These are phyloP conservation scores for Taphrina flavorubra DNA, from an alignment of 1,139 yeast genomes.

Conservation along the genomic window DNA sequence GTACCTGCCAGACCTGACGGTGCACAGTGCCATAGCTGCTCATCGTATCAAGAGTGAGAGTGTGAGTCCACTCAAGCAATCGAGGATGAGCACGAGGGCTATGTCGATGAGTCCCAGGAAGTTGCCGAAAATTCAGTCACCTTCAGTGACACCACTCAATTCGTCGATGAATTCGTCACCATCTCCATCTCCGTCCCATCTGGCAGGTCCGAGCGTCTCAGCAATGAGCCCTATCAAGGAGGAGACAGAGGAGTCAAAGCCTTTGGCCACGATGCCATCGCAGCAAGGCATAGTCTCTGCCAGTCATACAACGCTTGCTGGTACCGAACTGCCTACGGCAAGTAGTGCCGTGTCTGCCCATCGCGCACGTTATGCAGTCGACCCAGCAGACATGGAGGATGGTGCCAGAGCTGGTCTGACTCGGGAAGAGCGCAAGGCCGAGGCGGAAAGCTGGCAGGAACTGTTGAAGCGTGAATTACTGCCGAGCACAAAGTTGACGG, in stretches of 20 bases:
- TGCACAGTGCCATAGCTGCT: not conserved
- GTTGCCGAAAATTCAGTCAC: not conserved
- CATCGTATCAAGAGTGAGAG: constrained; percentile 3
- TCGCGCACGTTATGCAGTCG: constrained; percentile 8
- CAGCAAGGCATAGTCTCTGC: not conserved
- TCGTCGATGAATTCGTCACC: not conserved
- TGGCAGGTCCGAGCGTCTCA: not conserved
- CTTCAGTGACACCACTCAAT: not conserved
- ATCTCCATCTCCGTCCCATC: not conserved
- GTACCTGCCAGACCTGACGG: constrained; percentile 1
- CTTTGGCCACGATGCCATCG: not conserved
- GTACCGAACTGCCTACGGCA: not conserved
- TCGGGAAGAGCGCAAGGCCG: constrained; percentile 23
- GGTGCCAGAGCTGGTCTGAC: constrained; percentile 1
- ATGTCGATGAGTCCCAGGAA: not conserved
- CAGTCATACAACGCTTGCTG: not conserved
- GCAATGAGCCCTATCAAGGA: not conserved
- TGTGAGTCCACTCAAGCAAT: not conserved
- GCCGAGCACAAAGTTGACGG: constrained; percentile 94
- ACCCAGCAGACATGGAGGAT: constrained; percentile 4
- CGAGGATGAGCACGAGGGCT: not conserved
- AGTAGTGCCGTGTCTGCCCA: constrained; percentile 2
- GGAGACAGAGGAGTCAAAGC: not conserved
- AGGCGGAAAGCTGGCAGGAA: constrained; percentile 36
- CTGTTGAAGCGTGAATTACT: constrained; percentile 86